Evolutionary conservation across 345 rosid genomes (phyloP), one percentile per base, ranked within the genome.

Genomic region (Eucalyptus cloeziana): DNA sequence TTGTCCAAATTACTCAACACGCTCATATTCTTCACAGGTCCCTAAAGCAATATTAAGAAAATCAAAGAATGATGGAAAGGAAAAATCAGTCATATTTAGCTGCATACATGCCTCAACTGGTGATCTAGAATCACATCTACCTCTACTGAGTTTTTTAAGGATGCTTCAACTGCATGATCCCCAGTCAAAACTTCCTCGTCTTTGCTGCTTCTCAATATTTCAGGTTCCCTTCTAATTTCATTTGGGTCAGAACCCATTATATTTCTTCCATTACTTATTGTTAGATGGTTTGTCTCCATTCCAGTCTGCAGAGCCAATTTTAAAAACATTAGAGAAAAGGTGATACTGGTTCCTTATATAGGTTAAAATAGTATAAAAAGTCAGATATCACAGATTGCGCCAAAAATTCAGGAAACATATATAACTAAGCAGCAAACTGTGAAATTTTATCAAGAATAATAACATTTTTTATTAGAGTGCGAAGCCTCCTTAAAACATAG

Each of bases 1-100:
- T 88, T 88, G 56, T 90, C 93, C 89, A 87, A 89, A 92, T 85
- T 60, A 89, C 90, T 93, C 95, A 93, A 91, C 86, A 58, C 88
- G 88, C 90, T 92, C 37, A 91, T 88, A 80, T 91, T 91, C 89
- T 91, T 90, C 87, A 87, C 89, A 87, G 92, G 91, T 86, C 90
- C 93, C 99, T 97, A 91, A 24, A 92, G 85, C 40, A 37, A 87
- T 19, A 52, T 87, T 87, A 30, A 54, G 56, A 79, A 88, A 40
- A 37, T 27, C 33, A 79, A 47, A 54, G 54, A 87, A 67, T 25
- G 87, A 51, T 44, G 62, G 67, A 31, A 86, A 86, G 50, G 52
- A 62, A 86, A 24, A 86, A 31, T 86, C 43, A 31, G 44, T 49
- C 62, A 51, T 25, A 37, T 56, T 16, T 21, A n/a, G 60, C 60